Base-by-base conservation (phyloP, 495 filamentous ascomycete genomes). In the Hapsidospora chrysogenum region DNA sequence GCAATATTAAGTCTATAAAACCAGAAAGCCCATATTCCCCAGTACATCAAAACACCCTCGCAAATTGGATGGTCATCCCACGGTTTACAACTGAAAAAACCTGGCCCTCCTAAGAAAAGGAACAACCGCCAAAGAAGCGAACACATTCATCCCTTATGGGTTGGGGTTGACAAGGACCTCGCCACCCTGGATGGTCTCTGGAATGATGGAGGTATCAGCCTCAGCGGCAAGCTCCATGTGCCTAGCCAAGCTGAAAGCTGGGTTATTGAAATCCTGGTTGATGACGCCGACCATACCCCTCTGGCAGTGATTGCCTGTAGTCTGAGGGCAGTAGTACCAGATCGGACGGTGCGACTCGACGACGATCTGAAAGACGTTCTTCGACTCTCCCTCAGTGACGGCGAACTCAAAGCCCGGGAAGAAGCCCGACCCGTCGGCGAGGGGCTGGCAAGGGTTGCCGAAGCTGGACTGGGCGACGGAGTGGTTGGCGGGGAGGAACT, bases 401-500 rank as follows among this genome's bases (percentile, higher is more conserved):
- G 29, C 26, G 23, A 37, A 42, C 17, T 41, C 27, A 32, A 43
- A 43, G 33, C 37, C 41, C 10, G 36, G 21, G 37, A 40, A 43
- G 36, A 43, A 40, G 32, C 29, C 14, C 11, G 33, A 27, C 22
- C 15, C 36, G 37, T 40, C 41, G 9, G 23, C 21, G 17, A 36
- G 26, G 9, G 40, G 40, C 35, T 38, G 17, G 40, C 40, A 42
- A 9, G 40, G 40, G 5, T 22, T 4, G 29, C 23, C 40, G 31
- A 69, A 78, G 19, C 63, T 55, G 6, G 67, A 56, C 34, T 72
- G 60, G 9, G 62, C 63, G 30, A 76, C 65, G 13, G 64, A 67
- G 49, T 76, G 73, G 41, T 71, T 74, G 21, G 51, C 51, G 1
- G 68, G 65, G 38, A 60, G 64, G 54, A 71, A 78, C 41, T 71